These are phyloP conservation scores for Xylaria sp. DNA, from an alignment of 2,329 filamentous ascomycete species.

Conservation along the genomic window DNA sequence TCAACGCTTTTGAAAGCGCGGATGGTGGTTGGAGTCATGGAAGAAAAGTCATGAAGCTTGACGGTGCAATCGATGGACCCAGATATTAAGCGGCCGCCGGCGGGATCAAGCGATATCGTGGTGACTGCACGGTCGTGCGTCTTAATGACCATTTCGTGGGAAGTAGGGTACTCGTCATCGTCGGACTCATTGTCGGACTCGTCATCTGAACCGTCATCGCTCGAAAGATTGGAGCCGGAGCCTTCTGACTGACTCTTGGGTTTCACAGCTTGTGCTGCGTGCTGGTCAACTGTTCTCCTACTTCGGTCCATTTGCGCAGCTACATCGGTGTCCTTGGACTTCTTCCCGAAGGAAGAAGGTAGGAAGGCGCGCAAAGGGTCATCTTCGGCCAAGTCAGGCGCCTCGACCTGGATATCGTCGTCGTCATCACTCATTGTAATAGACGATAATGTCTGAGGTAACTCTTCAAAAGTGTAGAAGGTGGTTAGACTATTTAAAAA, in stretches of 20 bases:
- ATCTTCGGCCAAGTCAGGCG: slow-evolving; percentile 65
- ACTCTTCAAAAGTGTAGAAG: slow-evolving; percentile 3
- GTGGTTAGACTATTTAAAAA: not conserved
- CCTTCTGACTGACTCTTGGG: slow-evolving; percentile 44
- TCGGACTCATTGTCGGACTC: slow-evolving; percentile 66
- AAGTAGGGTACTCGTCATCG: slow-evolving; percentile 89
- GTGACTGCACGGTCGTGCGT: slow-evolving; percentile 92
- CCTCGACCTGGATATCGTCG: slow-evolving; percentile 68
- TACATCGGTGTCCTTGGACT: slow-evolving; percentile 76
- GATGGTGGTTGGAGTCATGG: slow-evolving; percentile 94
- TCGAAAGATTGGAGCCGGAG: slow-evolving; percentile 46
- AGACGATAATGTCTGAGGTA: not conserved
- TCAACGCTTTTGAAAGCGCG: slow-evolving; percentile 94
- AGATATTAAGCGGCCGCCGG: slow-evolving; percentile 86
- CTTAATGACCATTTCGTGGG: slow-evolving; percentile 91
- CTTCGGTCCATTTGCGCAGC: slow-evolving; percentile 83
- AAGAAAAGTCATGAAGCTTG: slow-evolving; percentile 94
- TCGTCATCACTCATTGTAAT: slow-evolving; percentile 65
- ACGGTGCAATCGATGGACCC: slow-evolving; percentile 90
- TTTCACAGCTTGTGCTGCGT: slow-evolving; percentile 46
- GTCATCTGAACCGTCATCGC: slow-evolving; percentile 60
- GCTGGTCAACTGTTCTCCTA: slow-evolving; percentile 66
- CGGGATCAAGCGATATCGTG: slow-evolving; percentile 82
- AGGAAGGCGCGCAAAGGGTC: slow-evolving; percentile 81
- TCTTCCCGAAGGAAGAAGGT: slow-evolving; percentile 86